Base-by-base conservation (phyloP, 768 basidiomycete species). In the Boletellus ananas region DNA sequence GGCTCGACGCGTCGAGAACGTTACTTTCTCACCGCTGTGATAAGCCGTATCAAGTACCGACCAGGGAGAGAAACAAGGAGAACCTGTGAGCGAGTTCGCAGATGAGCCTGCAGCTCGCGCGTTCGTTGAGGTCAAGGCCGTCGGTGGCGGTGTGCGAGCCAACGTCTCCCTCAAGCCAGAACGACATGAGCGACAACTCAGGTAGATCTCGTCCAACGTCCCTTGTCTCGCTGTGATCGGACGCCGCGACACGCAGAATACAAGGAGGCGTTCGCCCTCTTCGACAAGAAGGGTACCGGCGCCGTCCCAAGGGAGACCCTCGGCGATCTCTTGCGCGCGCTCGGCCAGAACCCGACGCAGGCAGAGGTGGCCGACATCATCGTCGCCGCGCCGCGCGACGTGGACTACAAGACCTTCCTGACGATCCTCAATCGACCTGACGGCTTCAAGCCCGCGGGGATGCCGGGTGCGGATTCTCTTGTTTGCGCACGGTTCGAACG, bases 281-380 rank as follows among this genome's bases (percentile, higher is more conserved):
- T 97, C 69, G 96, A 99, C 74, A 98, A 98, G 75, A 85, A 85
- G 58, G 96, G 96, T 34, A 90, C 87, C 2, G 94, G 94, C 14
- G 79, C 87, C 13, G 90, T 99, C 27, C 88, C 94, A 1, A 75
- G 88, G 3, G 89, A 94, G 54, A 86, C 85, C 0, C 74, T 99
- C 1, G 96, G 96, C 9, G 95, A 98, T 68, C 80, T 99, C 10
- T 73, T 99, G 14, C 82, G 96, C 38, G 93, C 93, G 0, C 75
- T 99, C 3, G 96, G 96, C 3, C 96, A 98, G 74, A 99, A 99
- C 67, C 96, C 96, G n/a, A 98, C 95, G 0, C 96, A 98, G 68
- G 85, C 89, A n/a, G 94, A 50, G 70, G 94, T 98, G 4, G 80
- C 82, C 9, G 87, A 92, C 17, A 83, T 98, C 56, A 79, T 89